phyloP scores from a whole-genome alignment of 1,139 yeast species.

The Lodderomyces beijingensis region DNA sequence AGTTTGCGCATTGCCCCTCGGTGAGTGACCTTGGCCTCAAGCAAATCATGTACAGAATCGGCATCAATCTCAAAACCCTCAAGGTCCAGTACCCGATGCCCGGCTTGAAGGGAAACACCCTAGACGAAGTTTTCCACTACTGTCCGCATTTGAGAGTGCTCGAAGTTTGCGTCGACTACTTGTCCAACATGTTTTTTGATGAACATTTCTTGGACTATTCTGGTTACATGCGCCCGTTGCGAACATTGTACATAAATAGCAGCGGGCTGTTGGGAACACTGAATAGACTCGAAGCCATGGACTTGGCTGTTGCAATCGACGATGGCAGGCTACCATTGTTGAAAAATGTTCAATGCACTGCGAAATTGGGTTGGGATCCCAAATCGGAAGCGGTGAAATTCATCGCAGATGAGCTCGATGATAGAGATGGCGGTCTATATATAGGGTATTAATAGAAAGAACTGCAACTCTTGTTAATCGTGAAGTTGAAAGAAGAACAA shows the following conservation, averaged over 20 bases:
- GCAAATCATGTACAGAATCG: conserved; percentile 57
- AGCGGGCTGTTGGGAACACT: conserved; percentile 88
- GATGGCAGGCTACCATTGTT: conserved; percentile 73
- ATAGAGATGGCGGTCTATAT: conserved; percentile 41
- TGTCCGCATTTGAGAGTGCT: conserved; percentile 69
- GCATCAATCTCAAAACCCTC: conserved; percentile 57
- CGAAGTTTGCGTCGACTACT: conserved; percentile 77
- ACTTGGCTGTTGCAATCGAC: conserved; percentile 75
- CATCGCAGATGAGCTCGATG: conserved; percentile 37
- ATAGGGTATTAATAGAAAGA: conserved; percentile 43
- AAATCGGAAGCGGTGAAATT: conserved; percentile 58
- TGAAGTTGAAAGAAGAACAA: no score
- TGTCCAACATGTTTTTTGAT: conserved; percentile 60
- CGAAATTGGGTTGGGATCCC: conserved; percentile 86
- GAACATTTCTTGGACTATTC: conserved; percentile 49
- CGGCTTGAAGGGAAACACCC: conserved; percentile 58
- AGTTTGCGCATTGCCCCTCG: conserved; percentile 84
- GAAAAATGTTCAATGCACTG: conserved; percentile 60
- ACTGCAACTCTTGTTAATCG: no score
- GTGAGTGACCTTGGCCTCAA: conserved; percentile 60
- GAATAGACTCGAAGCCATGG: conserved; percentile 80
- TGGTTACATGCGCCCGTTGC: conserved; percentile 51
- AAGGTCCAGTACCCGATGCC: conserved; percentile 89
- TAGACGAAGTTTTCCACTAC: conserved; percentile 66
- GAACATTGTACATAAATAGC: conserved; percentile 66